Base-by-base conservation (phyloP, 805 yeast genomes). In the Brettanomyces sp. region DNA sequence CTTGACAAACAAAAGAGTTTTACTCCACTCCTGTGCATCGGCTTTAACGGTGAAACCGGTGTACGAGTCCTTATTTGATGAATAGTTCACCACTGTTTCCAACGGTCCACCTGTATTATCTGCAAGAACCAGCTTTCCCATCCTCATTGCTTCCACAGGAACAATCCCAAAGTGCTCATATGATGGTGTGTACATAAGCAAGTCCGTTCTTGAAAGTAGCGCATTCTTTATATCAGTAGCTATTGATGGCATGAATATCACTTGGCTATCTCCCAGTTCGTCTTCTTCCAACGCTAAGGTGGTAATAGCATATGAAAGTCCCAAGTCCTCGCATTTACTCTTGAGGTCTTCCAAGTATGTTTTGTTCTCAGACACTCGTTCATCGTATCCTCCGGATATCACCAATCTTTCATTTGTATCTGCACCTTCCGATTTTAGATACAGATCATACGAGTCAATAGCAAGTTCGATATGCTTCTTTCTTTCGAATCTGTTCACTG, bases 161-260 rank as follows among this genome's bases (percentile, higher is more conserved):
- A 93, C 99, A 52, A 93, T 93, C 12, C 99, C 99, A 60, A 93
- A 93, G 66, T 93, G 99, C 63, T 93, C 99, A 55, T 75, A 76
- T 0, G 85, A 72, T 3, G 99, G 99, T 0, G 99, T 93, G 59
- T 93, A 93, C 40, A 90, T 65, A 22, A 93, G 69, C 46, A 85
- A 54, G 41, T 74, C 72, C 2, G 90, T 72, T 8, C 68, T 63
- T 36, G 72, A 60, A 33, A 93, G 66, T 25, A 93, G 70, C 2
- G 73, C 67, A 58, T 72, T 80, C 63, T 88, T 87, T 48, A 85
- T 60, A 2, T 72, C 59, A 1, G 88, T 72, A 37, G 85, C 73
- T 7, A 91, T 77, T 0, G 96, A 87, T 0, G 96, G 95, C 47
- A 90, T 60, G 62, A 93, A 93, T 13, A 49, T 49, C 14, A 62